phyloP scores from a whole-genome alignment of 805 yeast genomes.

The Brettanomyces custersianus region DNA sequence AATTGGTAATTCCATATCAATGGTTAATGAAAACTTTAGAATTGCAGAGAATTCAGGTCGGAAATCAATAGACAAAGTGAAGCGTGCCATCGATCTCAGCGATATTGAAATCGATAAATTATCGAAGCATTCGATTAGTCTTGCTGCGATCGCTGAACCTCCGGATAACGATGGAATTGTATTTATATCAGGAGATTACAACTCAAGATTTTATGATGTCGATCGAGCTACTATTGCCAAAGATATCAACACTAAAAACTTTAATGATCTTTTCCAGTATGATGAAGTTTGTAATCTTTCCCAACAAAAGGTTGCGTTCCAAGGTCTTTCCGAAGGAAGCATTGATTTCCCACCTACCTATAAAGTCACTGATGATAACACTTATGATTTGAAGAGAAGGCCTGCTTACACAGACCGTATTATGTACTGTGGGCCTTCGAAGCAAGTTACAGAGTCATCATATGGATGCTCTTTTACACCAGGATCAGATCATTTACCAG shows the following conservation, averaged over 20 bases:
- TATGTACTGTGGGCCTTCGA: constrained; percentile 21
- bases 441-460: constrained; percentile 8
- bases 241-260: constrained; percentile 20
- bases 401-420: constrained; percentile 59
- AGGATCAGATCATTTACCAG: constrained; percentile 52
- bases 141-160: neutral
- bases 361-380: constrained; percentile 24
- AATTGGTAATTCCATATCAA: constrained; percentile 9
- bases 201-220: constrained; percentile 34
- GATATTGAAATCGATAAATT: constrained; percentile 11
- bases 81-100: constrained; percentile 7
- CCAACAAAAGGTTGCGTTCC: constrained; percentile 26
- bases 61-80: neutral
- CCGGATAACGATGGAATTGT: constrained; percentile 17
- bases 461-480: constrained; percentile 17
- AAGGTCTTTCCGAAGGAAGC: constrained; percentile 38
- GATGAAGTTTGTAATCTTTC: constrained; percentile 36
- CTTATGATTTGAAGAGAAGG: constrained; percentile 27
- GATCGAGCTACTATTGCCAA: constrained; percentile 6
- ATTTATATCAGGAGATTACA: constrained; percentile 45
- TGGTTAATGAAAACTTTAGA: constrained; percentile 5
- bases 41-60: neutral
- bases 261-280: constrained; percentile 27
- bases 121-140: constrained; percentile 2
- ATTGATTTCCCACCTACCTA: constrained; percentile 48